Evolutionary conservation across 768 basidiomycete genomes (phyloP).

Genomic region (Porphyrellus cyaneotinctus): DNA sequence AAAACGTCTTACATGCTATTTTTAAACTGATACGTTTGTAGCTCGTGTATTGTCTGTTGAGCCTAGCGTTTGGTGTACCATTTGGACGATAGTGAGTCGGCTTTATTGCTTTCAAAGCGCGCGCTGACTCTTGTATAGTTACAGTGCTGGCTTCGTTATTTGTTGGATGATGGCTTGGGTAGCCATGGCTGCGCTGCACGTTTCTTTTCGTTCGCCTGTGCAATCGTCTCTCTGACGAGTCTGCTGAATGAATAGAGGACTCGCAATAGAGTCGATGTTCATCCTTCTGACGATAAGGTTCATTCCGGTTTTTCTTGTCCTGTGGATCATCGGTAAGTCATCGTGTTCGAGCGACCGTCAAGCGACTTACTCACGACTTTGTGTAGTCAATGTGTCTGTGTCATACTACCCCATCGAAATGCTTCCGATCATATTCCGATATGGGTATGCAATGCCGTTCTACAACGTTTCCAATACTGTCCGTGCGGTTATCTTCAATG

Average conservation of each 20-base stretch:
- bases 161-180: conserved; percentile 66
- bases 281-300: conserved; percentile 51
- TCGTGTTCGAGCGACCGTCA: not conserved
- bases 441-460: conserved; percentile 69
- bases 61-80: conserved; percentile 56
- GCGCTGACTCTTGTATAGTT: conserved; percentile 28
- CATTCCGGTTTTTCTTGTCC: conserved; percentile 57
- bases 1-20: not conserved
- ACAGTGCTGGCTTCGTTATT: conserved; percentile 53
- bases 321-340: conserved; percentile 57
- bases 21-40: conserved; percentile 18
- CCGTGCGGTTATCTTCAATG: conserved; percentile 61
- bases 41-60: conserved; percentile 58
- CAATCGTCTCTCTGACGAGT: not conserved
- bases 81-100: conserved; percentile 43
- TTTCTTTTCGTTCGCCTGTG: not conserved
- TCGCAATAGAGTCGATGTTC: conserved; percentile 57
- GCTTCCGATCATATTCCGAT: conserved; percentile 54
- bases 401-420: conserved; percentile 54
- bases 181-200: conserved; percentile 56
- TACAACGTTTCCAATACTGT: conserved; percentile 63
- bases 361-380: not conserved
- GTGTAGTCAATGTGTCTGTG: conserved; percentile 55
- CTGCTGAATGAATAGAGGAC: conserved; percentile 38
- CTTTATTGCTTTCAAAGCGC: not conserved